A percentile compares a stretch with the other conserved stretches of the same genome.
These are phyloP conservation scores for Hypoxylon perforatum DNA, from an alignment of 495 filamentous ascomycete species.

Conservation along the genomic window DNA sequence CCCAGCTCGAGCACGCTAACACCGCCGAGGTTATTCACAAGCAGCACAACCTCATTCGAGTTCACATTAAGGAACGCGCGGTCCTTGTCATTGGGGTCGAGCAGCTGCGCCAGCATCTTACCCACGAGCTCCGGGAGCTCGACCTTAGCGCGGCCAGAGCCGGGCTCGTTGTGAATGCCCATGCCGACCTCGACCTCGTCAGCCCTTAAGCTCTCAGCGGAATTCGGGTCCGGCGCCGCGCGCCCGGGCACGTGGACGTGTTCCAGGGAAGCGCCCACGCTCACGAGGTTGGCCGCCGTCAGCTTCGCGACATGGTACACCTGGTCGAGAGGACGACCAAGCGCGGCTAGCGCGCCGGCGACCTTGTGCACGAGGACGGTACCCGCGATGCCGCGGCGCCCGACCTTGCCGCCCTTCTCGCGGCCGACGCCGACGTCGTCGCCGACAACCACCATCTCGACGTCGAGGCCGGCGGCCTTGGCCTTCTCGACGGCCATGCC, in stretches of 20 bases:
- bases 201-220: slow-evolving; percentile 64
- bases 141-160: slow-evolving; percentile 75
- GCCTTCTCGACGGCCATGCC: slow-evolving; percentile 95
- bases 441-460: slow-evolving; percentile 95
- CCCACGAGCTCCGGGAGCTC: slow-evolving; percentile 76
- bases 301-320: slow-evolving; percentile 77
- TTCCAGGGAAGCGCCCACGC: slow-evolving; percentile 84
- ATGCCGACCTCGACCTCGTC: slow-evolving; percentile 94
- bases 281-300: slow-evolving; percentile 80
- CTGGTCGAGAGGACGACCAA: slow-evolving; percentile 71
- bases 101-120: slow-evolving; percentile 82
- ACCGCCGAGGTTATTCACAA: slow-evolving; percentile 96
- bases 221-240: slow-evolving; percentile 50
- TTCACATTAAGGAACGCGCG: slow-evolving; percentile 80
- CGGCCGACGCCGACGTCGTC: slow-evolving; percentile 95
- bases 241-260: slow-evolving; percentile 95
- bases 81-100: slow-evolving; percentile 83
- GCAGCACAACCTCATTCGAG: slow-evolving; percentile 72
- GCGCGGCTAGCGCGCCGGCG: slow-evolving; percentile 83
- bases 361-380: slow-evolving; percentile 93
- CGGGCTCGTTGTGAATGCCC: slow-evolving; percentile 98
- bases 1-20: slow-evolving; percentile 89
- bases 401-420: slow-evolving; percentile 86
- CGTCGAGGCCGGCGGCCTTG: slow-evolving; percentile 77
- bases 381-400: slow-evolving; percentile 89